Evolutionary conservation across 2,329 filamentous ascomycete genomes (phyloP).

Genomic region (Penicillium sp.): DNA sequence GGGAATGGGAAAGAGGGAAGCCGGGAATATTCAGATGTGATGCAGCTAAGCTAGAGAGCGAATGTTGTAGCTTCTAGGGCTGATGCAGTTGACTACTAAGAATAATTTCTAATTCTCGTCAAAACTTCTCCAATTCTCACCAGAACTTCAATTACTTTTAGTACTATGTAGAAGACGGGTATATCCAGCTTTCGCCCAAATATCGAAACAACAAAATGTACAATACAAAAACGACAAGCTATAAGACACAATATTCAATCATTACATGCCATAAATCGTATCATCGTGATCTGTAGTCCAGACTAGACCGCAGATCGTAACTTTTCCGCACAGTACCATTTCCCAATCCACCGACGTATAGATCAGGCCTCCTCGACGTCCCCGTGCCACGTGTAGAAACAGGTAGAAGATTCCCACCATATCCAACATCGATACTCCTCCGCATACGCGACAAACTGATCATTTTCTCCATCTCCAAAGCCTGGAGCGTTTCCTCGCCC

Average conservation of each 20-base stretch:
- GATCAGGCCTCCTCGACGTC: conserved; percentile 9
- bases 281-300: conserved; percentile 21
- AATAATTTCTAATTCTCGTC: not conserved
- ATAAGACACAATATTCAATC: not conserved
- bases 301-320: conserved; percentile 19
- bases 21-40: conserved; percentile 3
- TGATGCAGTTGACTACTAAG: not conserved
- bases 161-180: conserved; percentile 6
- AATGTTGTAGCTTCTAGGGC: not conserved
- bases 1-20: conserved; percentile 19
- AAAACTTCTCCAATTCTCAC: not conserved
- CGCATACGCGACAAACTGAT: conserved; percentile 26
- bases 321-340: conserved; percentile 15
- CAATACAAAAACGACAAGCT: not conserved
- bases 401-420: conserved; percentile 28
- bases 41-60: conserved; percentile 5
- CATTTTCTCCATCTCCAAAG: conserved; percentile 30
- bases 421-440: conserved; percentile 28
- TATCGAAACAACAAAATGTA: not conserved
- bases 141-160: not conserved
- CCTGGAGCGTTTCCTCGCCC: conserved; percentile 9
- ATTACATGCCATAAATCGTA: conserved; percentile 7
- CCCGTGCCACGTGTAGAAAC: conserved; percentile 28
- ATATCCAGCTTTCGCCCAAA: conserved; percentile 10
- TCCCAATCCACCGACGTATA: conserved; percentile 13